Base-by-base conservation (phyloP, 805 yeast genomes). In the Saturnispora halmiae region DNA sequence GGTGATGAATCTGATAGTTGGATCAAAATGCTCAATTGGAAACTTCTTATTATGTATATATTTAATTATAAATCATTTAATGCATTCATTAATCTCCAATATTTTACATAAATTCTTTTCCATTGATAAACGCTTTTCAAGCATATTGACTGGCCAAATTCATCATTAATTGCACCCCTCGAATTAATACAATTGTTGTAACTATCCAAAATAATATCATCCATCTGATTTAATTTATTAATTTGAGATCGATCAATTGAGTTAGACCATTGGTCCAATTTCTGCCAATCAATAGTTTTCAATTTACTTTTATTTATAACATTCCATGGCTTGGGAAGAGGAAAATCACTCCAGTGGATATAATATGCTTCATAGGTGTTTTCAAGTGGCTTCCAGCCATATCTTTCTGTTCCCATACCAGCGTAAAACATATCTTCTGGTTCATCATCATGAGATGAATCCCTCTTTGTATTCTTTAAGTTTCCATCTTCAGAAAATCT, bases 241-340 rank as follows among this genome's bases (percentile, higher is more conserved):
- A 6, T 9, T 10, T 37, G 36, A 5, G 42, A 18, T 28, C 36
- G 46, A 14, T 19, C 24, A 19, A 34, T 21, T 29, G 42, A 44
- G 19, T 25, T 13, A 5, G 19, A 36, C 40, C 43, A 35, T 14
- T 11, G 19, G 15, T 27, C 28, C 4, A 42, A 27, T n/a, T 25
- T 20, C 4, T 10, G 18, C 36, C 36, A 26, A 13, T 35, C 38
- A 4, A 38, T 19, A 4, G 32, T 31, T 3, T 21, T 24, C 16
- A 34, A 13, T 13, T 25, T 33, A 11, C 52, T 39, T 34, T 40
- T 41, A 6, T 19, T n/a, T n/a, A 45, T 21, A 3, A 46, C 30
- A 31, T 51, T 52, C 86, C 86, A 79, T 4, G 85, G 86, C 51
- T 80, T 79, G 0, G 78, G 75, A 6, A 78, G 56, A 5, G 86